phyloP scores from a whole-genome alignment of 2,329 filamentous ascomycete genomes.

The Xylariaceae sp. region DNA sequence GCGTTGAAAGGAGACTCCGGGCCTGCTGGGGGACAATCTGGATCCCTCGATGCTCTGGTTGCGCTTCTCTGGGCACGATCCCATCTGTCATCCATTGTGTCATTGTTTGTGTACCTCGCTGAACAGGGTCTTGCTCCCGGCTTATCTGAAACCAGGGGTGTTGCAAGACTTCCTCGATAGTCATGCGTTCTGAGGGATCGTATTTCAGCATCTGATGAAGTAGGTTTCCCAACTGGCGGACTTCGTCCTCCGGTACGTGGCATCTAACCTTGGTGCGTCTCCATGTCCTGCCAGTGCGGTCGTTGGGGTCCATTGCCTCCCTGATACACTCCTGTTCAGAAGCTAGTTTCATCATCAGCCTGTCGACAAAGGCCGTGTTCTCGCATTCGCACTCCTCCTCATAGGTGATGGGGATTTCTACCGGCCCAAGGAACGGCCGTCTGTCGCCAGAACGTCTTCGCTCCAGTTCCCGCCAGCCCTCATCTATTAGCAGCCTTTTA shows the following conservation, averaged over 20 bases:
- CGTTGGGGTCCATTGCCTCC: background rate
- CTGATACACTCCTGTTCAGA: background rate
- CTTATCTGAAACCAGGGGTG: background rate
- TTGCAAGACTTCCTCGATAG: background rate
- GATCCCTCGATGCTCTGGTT: no score
- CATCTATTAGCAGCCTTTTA: background rate
- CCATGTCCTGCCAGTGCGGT: background rate
- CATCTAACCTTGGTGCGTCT: background rate
- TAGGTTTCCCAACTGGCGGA: background rate
- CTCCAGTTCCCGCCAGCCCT: background rate
- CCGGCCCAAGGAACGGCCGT: conserved; percentile 1
- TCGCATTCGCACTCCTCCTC: conserved; percentile 4
- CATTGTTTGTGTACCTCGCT: no score
- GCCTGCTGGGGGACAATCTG: no score
- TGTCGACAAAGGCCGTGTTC: background rate
- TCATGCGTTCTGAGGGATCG: background rate
- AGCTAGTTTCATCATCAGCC: conserved; percentile 2
- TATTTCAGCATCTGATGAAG: background rate
- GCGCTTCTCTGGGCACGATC: no score
- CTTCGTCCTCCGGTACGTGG: background rate
- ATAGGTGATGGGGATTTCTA: background rate
- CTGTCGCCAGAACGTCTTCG: background rate
- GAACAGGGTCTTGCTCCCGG: background rate
- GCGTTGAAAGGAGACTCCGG: no score
- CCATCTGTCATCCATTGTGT: no score